Percentiles rank a stretch among this genome's conserved stretches.
Evolutionary conservation across 768 basidiomycete species (phyloP).

Genomic region (Suillus americanus): DNA sequence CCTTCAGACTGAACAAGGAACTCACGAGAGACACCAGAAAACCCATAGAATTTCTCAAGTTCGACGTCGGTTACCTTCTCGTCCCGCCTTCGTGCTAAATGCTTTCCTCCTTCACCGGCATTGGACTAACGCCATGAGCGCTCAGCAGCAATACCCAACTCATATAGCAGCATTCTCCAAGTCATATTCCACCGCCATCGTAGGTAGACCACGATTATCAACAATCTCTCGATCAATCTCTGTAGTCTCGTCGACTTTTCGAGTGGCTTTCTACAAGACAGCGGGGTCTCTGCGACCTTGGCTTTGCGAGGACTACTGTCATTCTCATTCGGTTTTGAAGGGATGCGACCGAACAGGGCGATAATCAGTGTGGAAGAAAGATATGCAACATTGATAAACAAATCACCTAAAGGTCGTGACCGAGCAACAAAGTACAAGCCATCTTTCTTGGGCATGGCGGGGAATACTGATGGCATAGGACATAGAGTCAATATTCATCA

Average conservation of each 20-base stretch:
- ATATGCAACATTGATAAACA: not conserved
- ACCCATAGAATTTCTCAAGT: not conserved
- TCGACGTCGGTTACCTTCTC: not conserved
- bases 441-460: not conserved
- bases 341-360: too few species aligned
- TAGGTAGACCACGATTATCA: not conserved
- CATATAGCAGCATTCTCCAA: not conserved
- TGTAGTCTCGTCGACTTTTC: not conserved
- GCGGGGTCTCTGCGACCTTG: not conserved
- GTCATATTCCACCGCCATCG: not conserved
- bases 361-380: not conserved
- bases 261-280: not conserved
- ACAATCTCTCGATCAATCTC: too few species aligned
- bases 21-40: not conserved
- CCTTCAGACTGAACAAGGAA: not conserved
- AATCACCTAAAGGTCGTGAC: not conserved
- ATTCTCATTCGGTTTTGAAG: not conserved
- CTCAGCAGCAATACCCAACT: not conserved
- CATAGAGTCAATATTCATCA: not conserved
- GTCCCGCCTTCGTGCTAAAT: not conserved
- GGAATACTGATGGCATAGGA: not conserved
- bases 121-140: too few species aligned
- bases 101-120: not conserved
- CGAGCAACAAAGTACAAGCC: not conserved
- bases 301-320: not conserved